A percentile compares a stretch with the other conserved stretches of the same genome.
phyloP scores from a whole-genome alignment of 139 green algal genomes.

The Ettlia oleoabundans region DNA sequence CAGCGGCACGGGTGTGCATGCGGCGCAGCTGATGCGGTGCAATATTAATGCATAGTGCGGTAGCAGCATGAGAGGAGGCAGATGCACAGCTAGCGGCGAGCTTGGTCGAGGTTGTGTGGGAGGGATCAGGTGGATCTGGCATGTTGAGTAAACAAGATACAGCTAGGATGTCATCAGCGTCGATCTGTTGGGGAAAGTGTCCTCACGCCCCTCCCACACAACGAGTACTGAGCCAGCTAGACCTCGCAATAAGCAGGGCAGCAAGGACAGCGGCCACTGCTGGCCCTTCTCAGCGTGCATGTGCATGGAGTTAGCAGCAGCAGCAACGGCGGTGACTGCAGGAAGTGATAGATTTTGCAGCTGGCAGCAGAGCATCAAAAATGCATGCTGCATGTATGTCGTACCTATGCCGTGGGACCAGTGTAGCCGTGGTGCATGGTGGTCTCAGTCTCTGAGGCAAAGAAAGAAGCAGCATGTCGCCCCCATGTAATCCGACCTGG shows the following conservation, averaged over 20 bases:
- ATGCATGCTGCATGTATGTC: background rate
- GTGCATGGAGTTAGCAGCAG: background rate
- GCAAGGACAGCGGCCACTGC: background rate
- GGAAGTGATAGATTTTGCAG: too few relatives aligned
- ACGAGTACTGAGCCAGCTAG: background rate
- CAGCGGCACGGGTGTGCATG: too few relatives aligned
- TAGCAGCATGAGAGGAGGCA: too few relatives aligned
- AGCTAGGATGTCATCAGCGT: slow-evolving; percentile 44
- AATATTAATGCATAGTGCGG: background rate
- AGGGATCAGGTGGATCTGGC: slow-evolving; percentile 32
- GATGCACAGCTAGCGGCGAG: background rate
- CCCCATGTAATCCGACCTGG: too few relatives aligned
- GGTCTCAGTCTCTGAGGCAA: too few relatives aligned
- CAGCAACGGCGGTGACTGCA: too few relatives aligned
- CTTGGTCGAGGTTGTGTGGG: background rate
- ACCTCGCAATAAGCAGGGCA: background rate
- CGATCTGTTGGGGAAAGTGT: slow-evolving; percentile 52
- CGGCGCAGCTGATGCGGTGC: background rate
- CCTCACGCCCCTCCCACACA: slow-evolving; percentile 25
- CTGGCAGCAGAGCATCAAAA: too few relatives aligned
- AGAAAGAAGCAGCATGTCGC: too few relatives aligned
- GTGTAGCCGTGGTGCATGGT: too few relatives aligned
- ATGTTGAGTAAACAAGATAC: slow-evolving; percentile 47
- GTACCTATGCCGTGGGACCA: too few relatives aligned
- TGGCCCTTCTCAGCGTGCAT: background rate